Evolutionary conservation across 2,329 filamentous ascomycete genomes (phyloP).

Genomic region (Trichoderma sp.): DNA sequence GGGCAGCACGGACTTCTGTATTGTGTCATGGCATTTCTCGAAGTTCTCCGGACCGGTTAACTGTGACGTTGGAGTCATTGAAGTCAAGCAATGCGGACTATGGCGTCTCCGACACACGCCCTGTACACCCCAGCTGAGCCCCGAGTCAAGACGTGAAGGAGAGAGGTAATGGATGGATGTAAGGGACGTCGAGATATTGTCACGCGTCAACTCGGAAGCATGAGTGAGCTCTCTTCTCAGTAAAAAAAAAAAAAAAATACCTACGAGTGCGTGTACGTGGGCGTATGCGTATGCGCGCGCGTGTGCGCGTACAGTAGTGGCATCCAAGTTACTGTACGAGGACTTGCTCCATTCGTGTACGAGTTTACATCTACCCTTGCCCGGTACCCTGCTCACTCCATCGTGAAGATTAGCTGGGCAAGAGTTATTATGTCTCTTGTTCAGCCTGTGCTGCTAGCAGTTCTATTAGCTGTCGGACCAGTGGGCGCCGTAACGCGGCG

Average conservation of each 20-base stretch:
- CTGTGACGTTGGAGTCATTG: neutral
- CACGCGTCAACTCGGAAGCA: neutral
- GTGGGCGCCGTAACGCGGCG: constrained; percentile 7
- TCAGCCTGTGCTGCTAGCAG: neutral
- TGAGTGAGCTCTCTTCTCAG: neutral
- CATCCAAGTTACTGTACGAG: neutral
- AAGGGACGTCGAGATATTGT: neutral
- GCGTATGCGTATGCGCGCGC: neutral
- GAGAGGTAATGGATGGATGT: neutral
- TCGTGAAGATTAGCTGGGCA: neutral
- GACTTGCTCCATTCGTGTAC: neutral
- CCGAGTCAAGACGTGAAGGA: neutral
- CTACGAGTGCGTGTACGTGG: neutral
- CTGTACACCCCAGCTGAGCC: neutral
- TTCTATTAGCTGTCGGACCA: constrained; percentile 6
- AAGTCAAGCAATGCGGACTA: neutral
- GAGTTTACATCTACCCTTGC: neutral
- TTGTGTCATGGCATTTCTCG: constrained; percentile 2
- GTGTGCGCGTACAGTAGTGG: neutral
- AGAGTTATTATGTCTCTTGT: neutral
- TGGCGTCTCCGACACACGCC: constrained; percentile 10
- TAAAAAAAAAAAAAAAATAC: neutral
- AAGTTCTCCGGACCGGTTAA: neutral
- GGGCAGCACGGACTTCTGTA: constrained; percentile 3
- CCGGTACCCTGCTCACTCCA: neutral